Base-by-base conservation (phyloP, 257 asterid species). In the Nemophila menziesii region DNA sequence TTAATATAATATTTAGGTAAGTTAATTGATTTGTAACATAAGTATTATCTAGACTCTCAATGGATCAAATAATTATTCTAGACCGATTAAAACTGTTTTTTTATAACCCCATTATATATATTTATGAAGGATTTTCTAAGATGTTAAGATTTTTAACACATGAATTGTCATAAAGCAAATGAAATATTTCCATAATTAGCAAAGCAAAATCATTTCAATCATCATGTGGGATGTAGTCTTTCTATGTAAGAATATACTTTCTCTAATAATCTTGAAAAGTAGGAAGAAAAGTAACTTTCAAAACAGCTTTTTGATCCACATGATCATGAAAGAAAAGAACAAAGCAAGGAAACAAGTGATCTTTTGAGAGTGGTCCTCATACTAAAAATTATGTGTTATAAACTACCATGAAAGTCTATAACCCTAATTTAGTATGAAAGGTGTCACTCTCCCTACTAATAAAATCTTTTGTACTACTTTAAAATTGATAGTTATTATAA, bases 211-310 rank as follows among this genome's bases (percentile, higher is more conserved):
- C 39, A 43, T 43, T 39, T 20, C 22, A 20, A 43, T 8, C 13
- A 21, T 34, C 22, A 13, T 7, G 38, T 22, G 26, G 24, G 22
- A 22, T 16, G 19, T 8, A 20, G 4, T 12, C 5, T 34, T 22
- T 33, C 12, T 24, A 4, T 21, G 11, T 10, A 46, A 9, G 42
- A 16, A 19, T 26, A n/a, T 42, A 2, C 16, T 13, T 43, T 16
- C 44, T 15, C 26, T 33, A 12, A 33, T 11, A 54, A 13, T 37
- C 22, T 18, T n/a, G 23, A 22, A 13, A 26, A 37, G 1, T 14
- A 7, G 12, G 37, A 23, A 16, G 39, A 38, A 51, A 34, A 33
- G 33, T 20, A 41, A 40, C 56, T 48, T 29, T 41, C 9, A 11
- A 20, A 21, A 34, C 13, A 22, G 39, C 24, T 56, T 47, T 20